A percentile compares a stretch with the other conserved stretches of the same genome.
phyloP scores from a whole-genome alignment of 2,329 filamentous ascomycete species.

The Boeremia lycopersici region DNA sequence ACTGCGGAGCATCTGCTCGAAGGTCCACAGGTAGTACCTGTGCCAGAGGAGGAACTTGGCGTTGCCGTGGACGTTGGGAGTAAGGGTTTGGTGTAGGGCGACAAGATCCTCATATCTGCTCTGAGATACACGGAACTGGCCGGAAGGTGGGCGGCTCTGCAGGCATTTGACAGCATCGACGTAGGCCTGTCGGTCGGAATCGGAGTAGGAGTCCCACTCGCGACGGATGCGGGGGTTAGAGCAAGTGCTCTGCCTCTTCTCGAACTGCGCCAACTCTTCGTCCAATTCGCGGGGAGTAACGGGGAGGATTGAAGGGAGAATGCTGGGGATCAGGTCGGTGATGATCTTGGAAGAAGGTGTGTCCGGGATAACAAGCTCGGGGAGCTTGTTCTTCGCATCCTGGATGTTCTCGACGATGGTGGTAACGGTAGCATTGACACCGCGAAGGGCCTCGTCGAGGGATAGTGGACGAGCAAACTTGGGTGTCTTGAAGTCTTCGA shows the following conservation, averaged over 20 bases:
- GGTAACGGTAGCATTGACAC: slow-evolving; percentile 24
- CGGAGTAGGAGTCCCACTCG: slow-evolving; percentile 40
- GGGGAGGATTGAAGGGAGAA: not conserved
- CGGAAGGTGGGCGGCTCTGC: slow-evolving; percentile 28
- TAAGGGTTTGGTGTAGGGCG: slow-evolving; percentile 42
- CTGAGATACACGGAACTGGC: slow-evolving; percentile 31
- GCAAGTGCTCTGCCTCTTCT: slow-evolving; percentile 30
- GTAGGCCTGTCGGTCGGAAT: slow-evolving; percentile 33
- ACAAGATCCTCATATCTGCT: slow-evolving; percentile 45
- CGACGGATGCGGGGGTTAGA: slow-evolving; percentile 35
- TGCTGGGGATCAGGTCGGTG: slow-evolving; percentile 10
- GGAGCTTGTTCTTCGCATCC: slow-evolving; percentile 4
- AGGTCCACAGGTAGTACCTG: slow-evolving; percentile 50
- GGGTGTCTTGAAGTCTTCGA: slow-evolving; percentile 16
- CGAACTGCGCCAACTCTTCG: slow-evolving; percentile 16
- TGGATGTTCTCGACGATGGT: slow-evolving; percentile 21
- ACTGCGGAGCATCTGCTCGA: slow-evolving; percentile 49
- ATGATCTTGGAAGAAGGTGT: slow-evolving; percentile 5
- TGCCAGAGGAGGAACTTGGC: slow-evolving; percentile 53
- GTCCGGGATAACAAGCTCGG: slow-evolving; percentile 13
- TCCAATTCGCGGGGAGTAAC: slow-evolving; percentile 10
- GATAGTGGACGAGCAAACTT: slow-evolving; percentile 23
- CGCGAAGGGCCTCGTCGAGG: slow-evolving; percentile 12
- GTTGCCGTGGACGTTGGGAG: slow-evolving; percentile 42
- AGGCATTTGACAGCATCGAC: slow-evolving; percentile 40